These are phyloP conservation scores for Clavispora phyllophila DNA, from an alignment of 805 yeast genomes.

Conservation along the genomic window DNA sequence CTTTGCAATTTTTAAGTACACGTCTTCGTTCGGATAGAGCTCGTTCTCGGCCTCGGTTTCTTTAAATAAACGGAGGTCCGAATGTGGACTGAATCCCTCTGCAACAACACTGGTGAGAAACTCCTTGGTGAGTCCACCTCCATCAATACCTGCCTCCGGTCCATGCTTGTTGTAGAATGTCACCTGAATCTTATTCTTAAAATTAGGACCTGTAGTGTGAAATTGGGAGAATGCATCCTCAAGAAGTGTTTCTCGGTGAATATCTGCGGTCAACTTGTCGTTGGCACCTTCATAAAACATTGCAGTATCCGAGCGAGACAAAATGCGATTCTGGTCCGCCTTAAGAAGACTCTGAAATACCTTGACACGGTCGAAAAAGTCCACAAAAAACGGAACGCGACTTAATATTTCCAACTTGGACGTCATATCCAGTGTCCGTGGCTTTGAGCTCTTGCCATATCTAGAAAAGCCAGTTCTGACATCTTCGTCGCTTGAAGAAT, in stretches of 20 bases:
- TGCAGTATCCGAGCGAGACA: conserved; percentile 13
- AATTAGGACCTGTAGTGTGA: conserved; percentile 44
- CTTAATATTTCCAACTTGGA: conserved; percentile 48
- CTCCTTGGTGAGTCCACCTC: conserved; percentile 95
- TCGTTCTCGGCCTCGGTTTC: conserved; percentile 47
- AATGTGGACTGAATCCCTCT: conserved; percentile 54
- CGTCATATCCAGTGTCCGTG: conserved; percentile 6
- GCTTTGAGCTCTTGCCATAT: not conserved
- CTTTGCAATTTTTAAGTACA: conserved; percentile 30
- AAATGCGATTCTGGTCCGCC: conserved; percentile 39
- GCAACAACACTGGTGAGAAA: conserved; percentile 67
- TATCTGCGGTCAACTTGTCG: conserved; percentile 40
- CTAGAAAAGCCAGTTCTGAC: conserved; percentile 1
- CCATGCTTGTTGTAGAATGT: conserved; percentile 60
- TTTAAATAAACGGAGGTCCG: conserved; percentile 30
- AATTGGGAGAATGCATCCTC: conserved; percentile 70
- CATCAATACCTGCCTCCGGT: conserved; percentile 94
- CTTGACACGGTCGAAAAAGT: conserved; percentile 68
- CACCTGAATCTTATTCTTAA: conserved; percentile 60
- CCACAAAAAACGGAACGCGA: conserved; percentile 72
- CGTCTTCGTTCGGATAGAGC: conserved; percentile 68
- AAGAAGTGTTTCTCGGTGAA: conserved; percentile 65
- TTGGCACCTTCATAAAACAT: conserved; percentile 10
- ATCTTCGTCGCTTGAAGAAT: conserved; percentile 13
- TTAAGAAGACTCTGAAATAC: conserved; percentile 62